A percentile compares a stretch with the other conserved stretches of the same genome.
phyloP scores from a whole-genome alignment of 495 filamentous ascomycete genomes.

The Tuber magnatum region DNA sequence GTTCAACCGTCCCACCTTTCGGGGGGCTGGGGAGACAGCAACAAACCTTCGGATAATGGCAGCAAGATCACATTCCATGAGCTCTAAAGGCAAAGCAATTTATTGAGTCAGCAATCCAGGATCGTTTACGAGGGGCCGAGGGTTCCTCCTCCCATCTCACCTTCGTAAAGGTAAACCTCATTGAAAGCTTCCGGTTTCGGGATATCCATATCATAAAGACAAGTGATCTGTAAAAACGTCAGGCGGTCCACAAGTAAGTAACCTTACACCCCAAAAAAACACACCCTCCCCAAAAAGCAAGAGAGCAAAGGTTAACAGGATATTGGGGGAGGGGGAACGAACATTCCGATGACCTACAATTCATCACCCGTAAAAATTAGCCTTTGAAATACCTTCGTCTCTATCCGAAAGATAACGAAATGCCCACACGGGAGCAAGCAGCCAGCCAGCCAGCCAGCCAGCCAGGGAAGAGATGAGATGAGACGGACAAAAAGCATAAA shows the following conservation, averaged over 20 bases:
- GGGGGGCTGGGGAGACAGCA: neutral
- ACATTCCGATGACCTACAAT: slow-evolving; percentile 57
- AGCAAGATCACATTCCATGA: slow-evolving; percentile 98
- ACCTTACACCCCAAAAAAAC: slow-evolving; percentile 9
- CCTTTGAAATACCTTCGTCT: neutral
- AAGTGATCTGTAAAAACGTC: slow-evolving; percentile 67
- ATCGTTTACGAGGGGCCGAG: neutral
- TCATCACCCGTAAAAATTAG: slow-evolving; percentile 10
- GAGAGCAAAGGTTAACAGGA: neutral
- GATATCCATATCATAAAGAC: slow-evolving; percentile 99
- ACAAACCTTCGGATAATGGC: slow-evolving; percentile 71
- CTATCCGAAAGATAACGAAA: neutral
- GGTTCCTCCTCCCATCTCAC: slow-evolving; percentile 46
- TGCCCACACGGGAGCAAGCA: neutral
- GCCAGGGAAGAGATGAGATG: neutral
- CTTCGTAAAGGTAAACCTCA: slow-evolving; percentile 97
- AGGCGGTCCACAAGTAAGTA: slow-evolving; percentile 37
- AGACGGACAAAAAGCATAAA: neutral
- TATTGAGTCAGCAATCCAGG: slow-evolving; percentile 18
- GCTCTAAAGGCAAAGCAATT: slow-evolving; percentile 53
- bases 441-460: no score
- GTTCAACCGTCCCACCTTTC: slow-evolving; percentile 7
- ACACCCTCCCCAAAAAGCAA: neutral
- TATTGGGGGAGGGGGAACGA: slow-evolving; percentile 33
- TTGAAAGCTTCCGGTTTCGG: slow-evolving; percentile 97